A percentile compares a stretch with the other conserved stretches of the same genome.
phyloP scores from a whole-genome alignment of 495 filamentous ascomycete species.

The Margaritispora aquatica region DNA sequence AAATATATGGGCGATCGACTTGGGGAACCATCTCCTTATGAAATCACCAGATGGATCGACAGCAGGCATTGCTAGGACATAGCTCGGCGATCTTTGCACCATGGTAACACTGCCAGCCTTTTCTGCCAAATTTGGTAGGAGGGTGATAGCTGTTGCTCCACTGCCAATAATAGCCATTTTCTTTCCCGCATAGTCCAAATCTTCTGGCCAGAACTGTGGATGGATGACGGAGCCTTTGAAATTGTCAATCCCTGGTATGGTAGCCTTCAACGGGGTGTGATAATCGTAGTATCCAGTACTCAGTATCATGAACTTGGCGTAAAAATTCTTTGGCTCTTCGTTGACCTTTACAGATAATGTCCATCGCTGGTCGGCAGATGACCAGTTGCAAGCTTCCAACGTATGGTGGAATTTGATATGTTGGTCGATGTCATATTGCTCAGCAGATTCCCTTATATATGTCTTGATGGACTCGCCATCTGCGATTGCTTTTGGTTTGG shows the following conservation, averaged over 20 bases:
- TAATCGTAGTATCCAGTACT: conserved; percentile 69
- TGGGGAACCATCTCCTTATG: conserved; percentile 36
- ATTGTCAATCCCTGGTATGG: conserved; percentile 52
- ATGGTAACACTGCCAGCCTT: conserved; percentile 47
- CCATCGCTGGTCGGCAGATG: conserved; percentile 54
- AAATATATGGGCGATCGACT: conserved; percentile 29
- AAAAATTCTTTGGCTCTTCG: conserved; percentile 38
- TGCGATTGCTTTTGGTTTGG: conserved; percentile 50
- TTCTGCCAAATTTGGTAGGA: conserved; percentile 43
- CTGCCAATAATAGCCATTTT: conserved; percentile 48
- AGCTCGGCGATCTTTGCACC: conserved; percentile 51
- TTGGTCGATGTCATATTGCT: conserved; percentile 52
- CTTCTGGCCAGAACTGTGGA: conserved; percentile 57
- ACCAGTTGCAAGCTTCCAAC: conserved; percentile 53
- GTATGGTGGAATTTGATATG: conserved; percentile 56
- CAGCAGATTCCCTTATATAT: conserved; percentile 56
- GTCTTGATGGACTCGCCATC: conserved; percentile 50
- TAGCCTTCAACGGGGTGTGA: conserved; percentile 43
- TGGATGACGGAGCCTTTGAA: conserved; percentile 53
- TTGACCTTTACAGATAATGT: conserved; percentile 46
- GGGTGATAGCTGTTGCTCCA: conserved; percentile 52
- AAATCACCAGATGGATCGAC: conserved; percentile 31
- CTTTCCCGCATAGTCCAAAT: conserved; percentile 43
- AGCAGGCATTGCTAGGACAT: conserved; percentile 46
- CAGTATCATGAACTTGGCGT: conserved; percentile 51